A percentile compares a stretch with the other conserved stretches of the same genome.
phyloP scores from a whole-genome alignment of 306 rosid genomes.

The Arachis stenosperma region DNA sequence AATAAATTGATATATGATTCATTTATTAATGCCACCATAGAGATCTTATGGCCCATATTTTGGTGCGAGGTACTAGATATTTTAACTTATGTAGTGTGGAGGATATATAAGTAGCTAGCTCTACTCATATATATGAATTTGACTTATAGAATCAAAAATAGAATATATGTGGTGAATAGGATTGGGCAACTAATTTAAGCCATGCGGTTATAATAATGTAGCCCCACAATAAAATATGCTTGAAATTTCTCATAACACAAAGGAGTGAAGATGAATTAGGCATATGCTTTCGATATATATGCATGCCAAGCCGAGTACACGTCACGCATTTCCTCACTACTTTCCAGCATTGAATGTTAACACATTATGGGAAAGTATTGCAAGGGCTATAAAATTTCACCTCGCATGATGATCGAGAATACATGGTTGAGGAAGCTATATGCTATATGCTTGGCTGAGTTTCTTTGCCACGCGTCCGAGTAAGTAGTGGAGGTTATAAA shows the following conservation, averaged over 20 bases:
- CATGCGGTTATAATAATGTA: not conserved
- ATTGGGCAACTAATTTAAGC: not conserved
- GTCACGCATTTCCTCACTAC: not conserved
- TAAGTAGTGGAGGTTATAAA: conserved; percentile 3
- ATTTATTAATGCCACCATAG: too few species aligned
- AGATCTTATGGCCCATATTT: conserved; percentile 7
- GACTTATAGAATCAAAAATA: not conserved
- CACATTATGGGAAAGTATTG: conserved; percentile 18
- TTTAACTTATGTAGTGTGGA: not conserved
- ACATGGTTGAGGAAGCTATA: not conserved
- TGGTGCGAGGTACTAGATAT: conserved; percentile 3
- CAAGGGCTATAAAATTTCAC: not conserved
- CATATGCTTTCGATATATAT: not conserved
- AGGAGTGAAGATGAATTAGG: not conserved
- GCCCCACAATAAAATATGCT: not conserved
- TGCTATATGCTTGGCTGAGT: conserved; percentile 6
- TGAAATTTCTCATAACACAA: not conserved
- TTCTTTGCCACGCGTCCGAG: not conserved
- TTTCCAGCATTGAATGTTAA: not conserved
- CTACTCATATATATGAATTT: not conserved
- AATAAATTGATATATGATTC: too few species aligned
- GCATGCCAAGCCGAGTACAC: not conserved
- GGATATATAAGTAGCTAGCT: not conserved
- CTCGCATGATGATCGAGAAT: not conserved
- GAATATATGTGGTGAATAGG: conserved; percentile 1